Evolutionary conservation across 2,329 filamentous ascomycete genomes (phyloP).

Genomic region (Venturia carpophila): DNA sequence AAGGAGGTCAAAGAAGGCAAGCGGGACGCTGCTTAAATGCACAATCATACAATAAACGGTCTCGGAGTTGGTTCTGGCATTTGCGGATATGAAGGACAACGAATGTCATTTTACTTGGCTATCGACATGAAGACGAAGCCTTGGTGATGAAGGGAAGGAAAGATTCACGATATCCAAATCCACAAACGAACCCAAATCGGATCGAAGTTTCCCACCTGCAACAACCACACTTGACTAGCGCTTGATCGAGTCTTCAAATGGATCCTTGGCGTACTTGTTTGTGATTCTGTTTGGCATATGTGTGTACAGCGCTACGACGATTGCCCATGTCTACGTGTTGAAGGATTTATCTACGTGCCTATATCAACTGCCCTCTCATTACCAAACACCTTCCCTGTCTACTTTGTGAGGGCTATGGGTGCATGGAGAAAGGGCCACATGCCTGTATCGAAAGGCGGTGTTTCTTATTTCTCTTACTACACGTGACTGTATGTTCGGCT

Average conservation of each 20-base stretch:
- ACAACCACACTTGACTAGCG: neutral
- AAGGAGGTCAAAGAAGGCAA: constrained; percentile 98
- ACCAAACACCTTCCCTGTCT: constrained; percentile 55
- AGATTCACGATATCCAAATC: constrained; percentile 3
- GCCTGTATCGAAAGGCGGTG: neutral
- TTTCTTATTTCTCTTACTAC: neutral
- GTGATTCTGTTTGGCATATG: constrained; percentile 47
- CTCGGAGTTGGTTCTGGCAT: constrained; percentile 15
- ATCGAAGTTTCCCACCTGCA: constrained; percentile 1
- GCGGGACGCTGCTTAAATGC: constrained; percentile 70
- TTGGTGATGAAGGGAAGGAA: neutral
- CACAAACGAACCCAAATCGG: constrained; percentile 5
- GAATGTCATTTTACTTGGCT: constrained; percentile 10
- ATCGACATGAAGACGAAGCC: neutral
- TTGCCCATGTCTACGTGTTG: constrained; percentile 54
- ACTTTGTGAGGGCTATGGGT: constrained; percentile 46
- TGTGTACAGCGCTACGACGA: constrained; percentile 61
- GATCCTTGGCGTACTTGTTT: neutral
- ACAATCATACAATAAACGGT: neutral
- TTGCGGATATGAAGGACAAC: neutral
- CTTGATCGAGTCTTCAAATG: neutral
- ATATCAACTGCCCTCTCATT: constrained; percentile 51
- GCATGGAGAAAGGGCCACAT: constrained; percentile 59
- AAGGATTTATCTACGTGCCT: constrained; percentile 60
- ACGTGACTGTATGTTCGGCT: neutral